Base-by-base conservation (phyloP, 2,329 filamentous ascomycete genomes). In the Whalleya microplaca region DNA sequence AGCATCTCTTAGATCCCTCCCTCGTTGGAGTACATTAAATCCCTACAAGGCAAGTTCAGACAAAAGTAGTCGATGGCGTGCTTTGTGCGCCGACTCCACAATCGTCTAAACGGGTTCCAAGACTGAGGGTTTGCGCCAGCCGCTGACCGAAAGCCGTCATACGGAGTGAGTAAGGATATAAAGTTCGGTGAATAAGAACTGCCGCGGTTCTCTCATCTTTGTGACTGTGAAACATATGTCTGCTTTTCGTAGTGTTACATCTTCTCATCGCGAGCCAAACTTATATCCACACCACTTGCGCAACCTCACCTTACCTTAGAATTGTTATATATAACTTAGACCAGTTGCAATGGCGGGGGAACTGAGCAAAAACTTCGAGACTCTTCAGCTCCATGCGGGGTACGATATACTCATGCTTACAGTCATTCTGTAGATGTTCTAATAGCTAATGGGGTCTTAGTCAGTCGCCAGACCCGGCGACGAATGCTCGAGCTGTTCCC, bases 401-500 rank as follows among this genome's bases (percentile, higher is more conserved):
- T 91, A 84, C 68, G 79, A 72, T 42, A 41, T 21, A 20, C 45
- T 37, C 23, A 43, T 59, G 21, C 41, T 42, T 16, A 21, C 23
- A 12, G 29, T 16, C 19, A n/a, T 47, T 42, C 21, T 43, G 41
- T 21, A n/a, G n/a, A 23, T 4, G 45, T 6, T 18, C 45, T 45
- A 21, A 14, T 18, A 37, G 50, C 55, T 64, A 47, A 65, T 41
- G 18, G 37, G 21, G 7, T 19, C 27, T 49, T 66, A 96, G 92
- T 60, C 91, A 96, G 66, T 81, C 87, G 68, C 86, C 91, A 21
- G 95, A 98, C 72, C 78, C 90, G 21, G 74, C 87, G 2, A 96
- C 94, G 60, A 94, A 96, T 58, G 84, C 95, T 21, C 87, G 95
- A 68, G 95, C 94, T 45, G 92, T 97, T 8, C 95, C 95, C 51